phyloP scores from a whole-genome alignment of 176 grass and related monocot genomes.

The Urochloa ruziziensis region DNA sequence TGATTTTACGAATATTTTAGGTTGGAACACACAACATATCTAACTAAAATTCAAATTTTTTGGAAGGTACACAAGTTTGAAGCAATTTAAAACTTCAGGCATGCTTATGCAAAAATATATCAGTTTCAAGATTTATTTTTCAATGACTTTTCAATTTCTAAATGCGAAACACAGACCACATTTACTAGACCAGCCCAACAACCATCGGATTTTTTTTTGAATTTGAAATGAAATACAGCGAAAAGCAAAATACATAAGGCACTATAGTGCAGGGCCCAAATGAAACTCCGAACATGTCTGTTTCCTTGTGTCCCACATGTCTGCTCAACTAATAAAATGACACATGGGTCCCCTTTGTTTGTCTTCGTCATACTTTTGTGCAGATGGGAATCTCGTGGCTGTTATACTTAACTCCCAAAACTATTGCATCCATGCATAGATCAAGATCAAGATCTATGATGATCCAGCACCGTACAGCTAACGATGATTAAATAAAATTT shows the following conservation, averaged over 20 bases:
- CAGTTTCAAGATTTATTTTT: not conserved
- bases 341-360: not conserved
- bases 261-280: not conserved
- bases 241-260: not conserved
- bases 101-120: not conserved
- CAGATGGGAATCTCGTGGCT: not conserved
- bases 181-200: not conserved
- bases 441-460: slow-evolving; percentile 19
- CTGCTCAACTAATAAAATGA: not conserved
- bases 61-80: not conserved
- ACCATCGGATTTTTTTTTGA: too few species aligned
- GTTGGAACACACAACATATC: not conserved
- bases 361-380: not conserved
- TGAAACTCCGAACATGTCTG: not conserved
- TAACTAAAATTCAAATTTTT: not conserved
- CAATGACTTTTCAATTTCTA: not conserved
- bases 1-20: not conserved
- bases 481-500: slow-evolving; percentile 11
- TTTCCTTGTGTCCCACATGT: not conserved
- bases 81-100: not conserved
- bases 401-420: not conserved
- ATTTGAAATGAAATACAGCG: not conserved
- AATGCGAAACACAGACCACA: not conserved
- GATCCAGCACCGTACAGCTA: slow-evolving; percentile 1
- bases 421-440: not conserved